phyloP scores from a whole-genome alignment of 805 yeast species.

The Candida vaughaniae region DNA sequence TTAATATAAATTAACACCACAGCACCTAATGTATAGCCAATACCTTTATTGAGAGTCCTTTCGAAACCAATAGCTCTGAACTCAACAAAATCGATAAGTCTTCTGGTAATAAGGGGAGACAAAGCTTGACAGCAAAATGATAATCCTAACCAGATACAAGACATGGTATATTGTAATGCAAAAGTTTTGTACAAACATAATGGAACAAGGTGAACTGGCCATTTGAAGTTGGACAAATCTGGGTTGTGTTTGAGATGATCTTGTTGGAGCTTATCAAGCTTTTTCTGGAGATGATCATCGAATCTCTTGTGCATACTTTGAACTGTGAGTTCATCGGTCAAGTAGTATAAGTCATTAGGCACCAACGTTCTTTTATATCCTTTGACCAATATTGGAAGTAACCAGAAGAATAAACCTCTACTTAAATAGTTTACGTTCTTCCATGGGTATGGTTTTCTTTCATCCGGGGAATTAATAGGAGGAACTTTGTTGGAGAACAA shows the following conservation, averaged over 20 bases:
- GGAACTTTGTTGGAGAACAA: slow-evolving; percentile 51
- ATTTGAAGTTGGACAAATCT: slow-evolving; percentile 29
- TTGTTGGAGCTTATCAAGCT: slow-evolving; percentile 19
- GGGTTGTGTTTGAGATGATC: slow-evolving; percentile 19
- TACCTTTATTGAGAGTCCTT: slow-evolving; percentile 53
- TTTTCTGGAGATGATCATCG: slow-evolving; percentile 21
- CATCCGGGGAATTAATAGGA: slow-evolving; percentile 49
- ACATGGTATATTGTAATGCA: slow-evolving; percentile 40
- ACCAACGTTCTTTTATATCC: slow-evolving; percentile 41
- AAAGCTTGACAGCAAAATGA: slow-evolving; percentile 53
- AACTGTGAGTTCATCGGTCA: slow-evolving; percentile 36
- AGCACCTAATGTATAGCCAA: slow-evolving; percentile 76
- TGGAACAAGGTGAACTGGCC: slow-evolving; percentile 41
- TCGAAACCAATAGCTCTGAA: slow-evolving; percentile 39
- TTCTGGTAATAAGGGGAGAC: slow-evolving; percentile 65
- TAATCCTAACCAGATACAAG: slow-evolving; percentile 40
- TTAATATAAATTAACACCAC: slow-evolving; percentile 50
- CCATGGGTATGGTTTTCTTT: slow-evolving; percentile 52
- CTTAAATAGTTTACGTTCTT: slow-evolving; percentile 36
- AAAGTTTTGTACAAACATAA: slow-evolving; percentile 51
- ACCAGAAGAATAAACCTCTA: slow-evolving; percentile 40
- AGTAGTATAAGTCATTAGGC: slow-evolving; percentile 37
- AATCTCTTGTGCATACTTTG: slow-evolving; percentile 32
- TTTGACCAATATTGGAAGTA: slow-evolving; percentile 36
- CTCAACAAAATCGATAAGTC: slow-evolving; percentile 65